Conservation (phyloP, 192 early-diverging fungal species). For the Thamnidium elegans region DNA sequence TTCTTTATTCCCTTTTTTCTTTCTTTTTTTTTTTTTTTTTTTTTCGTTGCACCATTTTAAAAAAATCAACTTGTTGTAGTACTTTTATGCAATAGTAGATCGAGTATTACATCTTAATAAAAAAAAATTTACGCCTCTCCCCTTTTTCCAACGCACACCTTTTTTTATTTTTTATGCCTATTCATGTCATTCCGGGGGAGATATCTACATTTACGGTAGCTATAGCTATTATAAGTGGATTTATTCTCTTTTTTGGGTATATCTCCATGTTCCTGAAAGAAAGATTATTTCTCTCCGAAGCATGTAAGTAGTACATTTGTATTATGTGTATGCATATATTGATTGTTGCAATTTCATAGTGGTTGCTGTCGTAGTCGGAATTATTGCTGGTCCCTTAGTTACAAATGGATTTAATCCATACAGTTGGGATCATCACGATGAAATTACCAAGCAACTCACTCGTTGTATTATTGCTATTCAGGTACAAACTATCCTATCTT, state of each 20-base stretch:
- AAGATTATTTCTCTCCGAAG: constrained; percentile 69
- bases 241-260: constrained; percentile 67
- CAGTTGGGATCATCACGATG: constrained; percentile 48
- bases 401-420: constrained; percentile 69
- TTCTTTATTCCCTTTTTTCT: neutral
- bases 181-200: constrained; percentile 35
- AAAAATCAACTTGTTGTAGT: no score
- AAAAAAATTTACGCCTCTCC: no score
- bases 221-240: constrained; percentile 63
- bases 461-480: constrained; percentile 83
- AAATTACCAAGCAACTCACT: constrained; percentile 67
- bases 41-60: no score
- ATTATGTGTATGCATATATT: no score
- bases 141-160: no score
- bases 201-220: constrained; percentile 40
- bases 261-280: constrained; percentile 73
- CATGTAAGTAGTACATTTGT: constrained; percentile 45
- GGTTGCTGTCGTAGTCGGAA: constrained; percentile 80
- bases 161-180: constrained; percentile 14
- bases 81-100: no score
- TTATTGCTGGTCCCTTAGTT: constrained; percentile 77
- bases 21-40: neutral
- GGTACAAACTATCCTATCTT: constrained; percentile 27
- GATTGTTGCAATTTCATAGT: constrained; percentile 38
- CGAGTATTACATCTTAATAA: no score